Percentiles rank a stretch among this genome's conserved stretches.
These are phyloP conservation scores for Hericium coralloides DNA, from an alignment of 768 basidiomycete genomes.

Conservation along the genomic window DNA sequence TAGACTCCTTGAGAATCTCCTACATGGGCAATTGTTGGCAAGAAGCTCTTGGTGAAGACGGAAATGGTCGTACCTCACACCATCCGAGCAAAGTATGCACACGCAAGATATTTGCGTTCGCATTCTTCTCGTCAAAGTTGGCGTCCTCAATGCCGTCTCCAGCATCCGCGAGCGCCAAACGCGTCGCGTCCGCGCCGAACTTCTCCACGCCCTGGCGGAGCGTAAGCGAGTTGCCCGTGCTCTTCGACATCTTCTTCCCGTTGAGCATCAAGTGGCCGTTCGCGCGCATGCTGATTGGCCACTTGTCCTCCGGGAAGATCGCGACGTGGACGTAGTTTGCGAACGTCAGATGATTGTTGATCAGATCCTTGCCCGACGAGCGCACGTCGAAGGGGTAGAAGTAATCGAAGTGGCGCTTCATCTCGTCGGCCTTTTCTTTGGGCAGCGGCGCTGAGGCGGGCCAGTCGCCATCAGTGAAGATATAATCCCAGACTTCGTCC, in stretches of 20 bases:
- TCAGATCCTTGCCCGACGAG: constrained; percentile 95
- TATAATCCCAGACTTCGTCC: constrained; percentile 95
- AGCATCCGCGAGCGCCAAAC: constrained; percentile 88
- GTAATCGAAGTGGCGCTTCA: constrained; percentile 90
- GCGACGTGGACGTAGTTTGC: constrained; percentile 93
- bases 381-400: constrained; percentile 98
- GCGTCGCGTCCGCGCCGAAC: constrained; percentile 94
- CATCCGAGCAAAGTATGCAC: constrained; percentile 85
- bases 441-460: constrained; percentile 57
- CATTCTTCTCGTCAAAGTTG: constrained; percentile 97
- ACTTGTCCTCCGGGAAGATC: constrained; percentile 80
- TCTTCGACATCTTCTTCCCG: constrained; percentile 98
- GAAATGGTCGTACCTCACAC: constrained; percentile 64
- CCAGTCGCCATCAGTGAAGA: constrained; percentile 74
- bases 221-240: constrained; percentile 92
- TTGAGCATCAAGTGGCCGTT: constrained; percentile 97
- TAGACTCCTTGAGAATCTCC: constrained; percentile 73
- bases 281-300: constrained; percentile 86
- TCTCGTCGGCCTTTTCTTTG: constrained; percentile 68
- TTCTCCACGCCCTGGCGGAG: constrained; percentile 82
- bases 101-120: constrained; percentile 92
- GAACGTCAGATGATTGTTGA: constrained; percentile 94
- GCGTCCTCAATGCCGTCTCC: constrained; percentile 98
- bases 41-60: background rate
- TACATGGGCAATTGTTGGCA: constrained; percentile 22